Conservation (phyloP, 805 yeast species). For the Lachancea sp. region DNA sequence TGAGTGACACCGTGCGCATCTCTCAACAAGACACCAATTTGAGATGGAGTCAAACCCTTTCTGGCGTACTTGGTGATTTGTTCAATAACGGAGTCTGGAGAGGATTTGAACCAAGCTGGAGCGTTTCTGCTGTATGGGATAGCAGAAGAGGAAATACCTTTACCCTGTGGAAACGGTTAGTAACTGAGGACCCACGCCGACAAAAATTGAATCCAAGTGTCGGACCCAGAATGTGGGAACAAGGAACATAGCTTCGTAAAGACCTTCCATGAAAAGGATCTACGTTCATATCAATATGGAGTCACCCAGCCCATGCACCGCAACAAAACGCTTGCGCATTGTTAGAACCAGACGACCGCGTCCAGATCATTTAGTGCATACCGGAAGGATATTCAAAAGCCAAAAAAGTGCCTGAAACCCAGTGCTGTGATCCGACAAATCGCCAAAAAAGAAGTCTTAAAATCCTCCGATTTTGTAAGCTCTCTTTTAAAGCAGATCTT, state of each 20-base stretch:
- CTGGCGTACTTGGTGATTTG: conserved; percentile 99
- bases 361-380: conserved; percentile 17
- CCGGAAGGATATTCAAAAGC: conserved; percentile 18
- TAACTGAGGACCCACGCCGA: background rate
- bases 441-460: conserved; percentile 6
- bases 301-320: conserved; percentile 34
- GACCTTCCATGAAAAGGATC: background rate
- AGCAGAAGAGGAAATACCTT: conserved; percentile 99
- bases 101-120: conserved; percentile 99
- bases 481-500: conserved; percentile 1
- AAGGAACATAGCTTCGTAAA: background rate
- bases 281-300: conserved; percentile 13
- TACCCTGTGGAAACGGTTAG: conserved; percentile 56
- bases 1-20: conserved; percentile 99
- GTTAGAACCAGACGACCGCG: conserved; percentile 5
- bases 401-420: conserved; percentile 1
- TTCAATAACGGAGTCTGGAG: conserved; percentile 93
- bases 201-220: conserved; percentile 1
- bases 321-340: conserved; percentile 3
- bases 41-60: conserved; percentile 99
- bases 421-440: conserved; percentile 20
- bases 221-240: conserved; percentile 5
- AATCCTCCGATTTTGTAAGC: conserved; percentile 6
- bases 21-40: conserved; percentile 98
- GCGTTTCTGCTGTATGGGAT: conserved; percentile 98